A percentile compares a stretch with the other conserved stretches of the same genome.
Evolutionary conservation across 148 eudicot genomes (phyloP).

Genomic region (Cornus kousa): DNA sequence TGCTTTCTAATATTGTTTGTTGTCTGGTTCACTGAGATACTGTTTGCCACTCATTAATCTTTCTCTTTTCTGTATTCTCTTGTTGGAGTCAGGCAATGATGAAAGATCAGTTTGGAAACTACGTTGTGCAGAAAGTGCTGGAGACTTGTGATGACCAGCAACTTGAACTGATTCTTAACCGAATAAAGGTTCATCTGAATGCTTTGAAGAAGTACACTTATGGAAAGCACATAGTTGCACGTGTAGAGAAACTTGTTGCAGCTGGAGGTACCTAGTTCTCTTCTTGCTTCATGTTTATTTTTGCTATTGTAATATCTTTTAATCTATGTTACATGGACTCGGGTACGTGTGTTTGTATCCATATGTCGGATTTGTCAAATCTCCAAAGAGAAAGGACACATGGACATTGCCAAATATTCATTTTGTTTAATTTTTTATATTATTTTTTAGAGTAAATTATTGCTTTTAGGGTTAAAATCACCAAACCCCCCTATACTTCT

Average conservation of each 20-base stretch:
- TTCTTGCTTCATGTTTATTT: background rate
- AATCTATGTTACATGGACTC: no score
- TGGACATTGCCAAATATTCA: no score
- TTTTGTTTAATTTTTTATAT: no score
- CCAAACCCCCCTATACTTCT: no score
- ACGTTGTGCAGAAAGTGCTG: constrained; percentile 79
- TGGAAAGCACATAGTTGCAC: constrained; percentile 92
- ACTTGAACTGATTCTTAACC: constrained; percentile 67
- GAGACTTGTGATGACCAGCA: constrained; percentile 91
- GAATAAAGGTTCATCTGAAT: constrained; percentile 76
- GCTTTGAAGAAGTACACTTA: constrained; percentile 85
- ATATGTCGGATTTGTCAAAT: no score
- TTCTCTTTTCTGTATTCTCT: constrained; percentile 1
- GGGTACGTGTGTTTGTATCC: no score
- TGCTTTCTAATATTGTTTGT: background rate
- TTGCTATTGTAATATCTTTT: background rate
- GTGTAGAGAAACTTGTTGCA: constrained; percentile 87
- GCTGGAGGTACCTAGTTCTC: constrained; percentile 59
- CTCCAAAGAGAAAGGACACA: no score
- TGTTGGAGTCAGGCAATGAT: constrained; percentile 55
- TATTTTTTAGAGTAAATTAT: no score
- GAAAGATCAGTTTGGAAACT: constrained; percentile 79
- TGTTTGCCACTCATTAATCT: background rate
- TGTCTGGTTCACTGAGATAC: background rate
- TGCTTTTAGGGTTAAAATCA: no score